Conservation (phyloP, 2,329 filamentous ascomycete genomes). For the Graphilbum fragrans region DNA sequence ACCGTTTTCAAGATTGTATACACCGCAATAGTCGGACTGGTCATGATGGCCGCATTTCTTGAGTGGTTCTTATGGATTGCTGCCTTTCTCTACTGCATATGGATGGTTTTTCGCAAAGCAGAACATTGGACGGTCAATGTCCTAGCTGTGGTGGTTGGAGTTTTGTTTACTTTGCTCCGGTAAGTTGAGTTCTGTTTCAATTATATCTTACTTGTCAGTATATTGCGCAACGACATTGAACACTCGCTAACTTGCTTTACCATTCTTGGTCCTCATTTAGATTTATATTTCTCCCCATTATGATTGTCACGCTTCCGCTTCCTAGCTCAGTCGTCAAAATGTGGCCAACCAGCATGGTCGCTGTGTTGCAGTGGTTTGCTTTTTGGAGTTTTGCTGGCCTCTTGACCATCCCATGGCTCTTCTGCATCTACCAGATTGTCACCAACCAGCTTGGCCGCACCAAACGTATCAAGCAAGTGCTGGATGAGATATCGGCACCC, state of each 20-base stretch:
- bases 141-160: slow-evolving; percentile 62
- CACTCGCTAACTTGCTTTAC: no score
- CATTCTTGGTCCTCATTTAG: slow-evolving; percentile 34
- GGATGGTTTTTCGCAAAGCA: slow-evolving; percentile 81
- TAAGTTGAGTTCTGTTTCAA: slow-evolving; percentile 65
- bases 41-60: slow-evolving; percentile 75
- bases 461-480: slow-evolving; percentile 69
- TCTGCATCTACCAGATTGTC: slow-evolving; percentile 85
- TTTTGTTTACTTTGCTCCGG: slow-evolving; percentile 62
- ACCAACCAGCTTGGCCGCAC: slow-evolving; percentile 74
- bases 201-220: no score
- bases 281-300: slow-evolving; percentile 78
- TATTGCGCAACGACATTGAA: no score
- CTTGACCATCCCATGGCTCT: slow-evolving; percentile 79
- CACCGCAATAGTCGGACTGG: slow-evolving; percentile 62
- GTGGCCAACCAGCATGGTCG: slow-evolving; percentile 59
- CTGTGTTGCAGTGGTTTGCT: slow-evolving; percentile 79
- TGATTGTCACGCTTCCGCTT: slow-evolving; percentile 84
- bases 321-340: slow-evolving; percentile 58
- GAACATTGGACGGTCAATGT: slow-evolving; percentile 75
- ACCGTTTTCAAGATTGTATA: slow-evolving; percentile 59
- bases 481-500: slow-evolving; percentile 76
- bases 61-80: slow-evolving; percentile 94
- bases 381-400: slow-evolving; percentile 87
- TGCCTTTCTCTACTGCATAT: slow-evolving; percentile 85